Evolutionary conservation across 129 eudicot genomes (phyloP).

Genomic region (Centaurea solstitialis): DNA sequence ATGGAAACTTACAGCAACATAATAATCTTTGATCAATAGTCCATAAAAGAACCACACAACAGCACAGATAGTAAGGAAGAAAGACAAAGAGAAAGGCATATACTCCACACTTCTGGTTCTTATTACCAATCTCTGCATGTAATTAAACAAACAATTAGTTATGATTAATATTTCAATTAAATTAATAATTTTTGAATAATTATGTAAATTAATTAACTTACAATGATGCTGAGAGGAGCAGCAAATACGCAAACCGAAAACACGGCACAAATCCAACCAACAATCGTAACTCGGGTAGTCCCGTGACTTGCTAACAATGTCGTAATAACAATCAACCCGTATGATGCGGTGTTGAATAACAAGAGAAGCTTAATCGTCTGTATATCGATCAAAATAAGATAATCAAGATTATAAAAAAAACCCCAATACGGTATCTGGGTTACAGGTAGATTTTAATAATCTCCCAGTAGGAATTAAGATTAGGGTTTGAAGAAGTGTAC

Average conservation of each 20-base stretch:
- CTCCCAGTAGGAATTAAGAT: too few species aligned
- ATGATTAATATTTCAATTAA: neutral
- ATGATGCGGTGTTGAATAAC: conserved; percentile 41
- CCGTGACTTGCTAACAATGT: conserved; percentile 27
- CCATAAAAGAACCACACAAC: conserved; percentile 80
- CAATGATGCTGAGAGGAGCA: conserved; percentile 90
- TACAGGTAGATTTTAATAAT: too few species aligned
- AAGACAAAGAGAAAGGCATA: conserved; percentile 71
- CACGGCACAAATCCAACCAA: conserved; percentile 82
- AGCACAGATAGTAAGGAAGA: conserved; percentile 69
- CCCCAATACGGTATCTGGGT: neutral
- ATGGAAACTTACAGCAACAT: conserved; percentile 60
- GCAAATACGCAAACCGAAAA: conserved; percentile 77
- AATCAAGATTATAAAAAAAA: neutral
- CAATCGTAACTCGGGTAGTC: conserved; percentile 28
- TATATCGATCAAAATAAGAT: neutral
- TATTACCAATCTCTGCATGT: conserved; percentile 65
- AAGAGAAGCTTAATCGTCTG: conserved; percentile 56
- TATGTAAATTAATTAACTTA: conserved; percentile 10
- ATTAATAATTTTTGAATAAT: neutral
- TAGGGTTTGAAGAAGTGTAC: too few species aligned
- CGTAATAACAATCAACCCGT: conserved; percentile 38
- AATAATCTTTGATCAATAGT: conserved; percentile 51
- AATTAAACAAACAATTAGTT: neutral
- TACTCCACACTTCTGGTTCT: conserved; percentile 73